Conservation (phyloP, 2,329 filamentous ascomycete genomes). For the Curvularia lunata region DNA sequence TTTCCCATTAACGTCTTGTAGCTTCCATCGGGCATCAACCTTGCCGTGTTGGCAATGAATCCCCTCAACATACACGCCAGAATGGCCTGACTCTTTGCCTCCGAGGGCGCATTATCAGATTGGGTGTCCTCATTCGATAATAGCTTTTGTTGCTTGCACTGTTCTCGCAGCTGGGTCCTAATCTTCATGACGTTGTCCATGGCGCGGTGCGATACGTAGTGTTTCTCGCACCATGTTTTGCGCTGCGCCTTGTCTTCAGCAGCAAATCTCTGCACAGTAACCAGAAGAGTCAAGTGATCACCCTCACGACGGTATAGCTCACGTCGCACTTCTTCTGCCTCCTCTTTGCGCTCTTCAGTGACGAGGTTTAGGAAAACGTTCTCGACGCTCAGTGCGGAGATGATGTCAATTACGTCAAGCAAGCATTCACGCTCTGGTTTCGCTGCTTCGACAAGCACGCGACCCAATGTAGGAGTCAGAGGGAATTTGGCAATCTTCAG, state of each 20-base stretch:
- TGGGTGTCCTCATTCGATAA: constrained; percentile 29
- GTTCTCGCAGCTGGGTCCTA: constrained; percentile 65
- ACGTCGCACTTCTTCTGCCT: constrained; percentile 61
- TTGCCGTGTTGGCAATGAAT: constrained; percentile 66
- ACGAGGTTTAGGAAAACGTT: constrained; percentile 66
- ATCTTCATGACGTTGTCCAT: constrained; percentile 72
- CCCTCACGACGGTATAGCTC: constrained; percentile 66
- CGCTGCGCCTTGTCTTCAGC: constrained; percentile 64
- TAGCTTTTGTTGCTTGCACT: constrained; percentile 59
- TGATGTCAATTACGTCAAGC: constrained; percentile 84
- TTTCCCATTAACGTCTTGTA: constrained; percentile 68
- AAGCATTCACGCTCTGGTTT: constrained; percentile 74
- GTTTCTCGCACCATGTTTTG: constrained; percentile 65
- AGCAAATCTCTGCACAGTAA: constrained; percentile 65
- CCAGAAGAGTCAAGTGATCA: constrained; percentile 68
- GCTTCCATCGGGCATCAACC: constrained; percentile 65
- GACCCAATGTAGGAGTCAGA: constrained; percentile 78
- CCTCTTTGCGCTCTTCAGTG: constrained; percentile 66
- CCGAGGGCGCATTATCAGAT: constrained; percentile 34
- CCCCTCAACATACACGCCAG: constrained; percentile 65
- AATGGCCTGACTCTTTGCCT: constrained; percentile 58
- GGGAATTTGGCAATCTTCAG: constrained; percentile 82
- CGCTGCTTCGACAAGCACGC: constrained; percentile 81
- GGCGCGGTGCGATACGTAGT: constrained; percentile 66
- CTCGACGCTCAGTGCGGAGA: constrained; percentile 69